Percentiles rank a stretch among this genome's conserved stretches.
Conservation (phyloP, 768 basidiomycete genomes). For the Pisolithus orientalis region DNA sequence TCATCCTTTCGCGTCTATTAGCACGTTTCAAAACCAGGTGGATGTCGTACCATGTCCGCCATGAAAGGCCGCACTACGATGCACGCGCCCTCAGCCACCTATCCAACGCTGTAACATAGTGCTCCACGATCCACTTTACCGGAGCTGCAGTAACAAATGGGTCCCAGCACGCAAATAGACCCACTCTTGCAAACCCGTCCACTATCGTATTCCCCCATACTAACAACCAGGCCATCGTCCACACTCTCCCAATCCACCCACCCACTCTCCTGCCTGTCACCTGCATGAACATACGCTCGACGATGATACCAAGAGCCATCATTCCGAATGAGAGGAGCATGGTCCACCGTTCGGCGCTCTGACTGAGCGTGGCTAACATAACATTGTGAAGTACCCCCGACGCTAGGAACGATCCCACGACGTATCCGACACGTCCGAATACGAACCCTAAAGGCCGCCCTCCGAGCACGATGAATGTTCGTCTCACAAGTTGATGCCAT, state of each 20-base stretch:
- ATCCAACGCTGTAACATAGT: conserved; percentile 7
- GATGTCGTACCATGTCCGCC: too few species aligned
- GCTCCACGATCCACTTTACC: conserved; percentile 7
- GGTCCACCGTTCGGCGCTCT: conserved; percentile 35
- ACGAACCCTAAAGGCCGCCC: conserved; percentile 26
- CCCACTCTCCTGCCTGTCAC: conserved; percentile 22
- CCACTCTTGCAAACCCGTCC: conserved; percentile 16
- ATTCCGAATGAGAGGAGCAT: conserved; percentile 48
- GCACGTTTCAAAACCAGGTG: too few species aligned
- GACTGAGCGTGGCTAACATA: conserved; percentile 44
- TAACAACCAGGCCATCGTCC: conserved; percentile 27
- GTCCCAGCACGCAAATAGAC: conserved; percentile 5
- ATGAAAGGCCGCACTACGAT: neutral
- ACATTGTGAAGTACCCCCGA: conserved; percentile 54
- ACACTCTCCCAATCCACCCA: conserved; percentile 28
- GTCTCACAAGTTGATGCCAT: conserved; percentile 35
- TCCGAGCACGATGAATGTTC: conserved; percentile 26
- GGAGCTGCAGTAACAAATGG: conserved; percentile 5
- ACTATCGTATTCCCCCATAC: conserved; percentile 17
- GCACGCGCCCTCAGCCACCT: conserved; percentile 6
- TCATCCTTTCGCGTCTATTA: too few species aligned
- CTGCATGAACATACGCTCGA: conserved; percentile 31
- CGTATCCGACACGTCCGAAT: conserved; percentile 40
- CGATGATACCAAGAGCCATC: conserved; percentile 44
- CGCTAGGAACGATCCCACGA: conserved; percentile 50